Evolutionary conservation across 1,139 yeast species (phyloP), one percentile per base, ranked within the genome.

Genomic region (Zygosaccharomyces pseudobailii): DNA sequence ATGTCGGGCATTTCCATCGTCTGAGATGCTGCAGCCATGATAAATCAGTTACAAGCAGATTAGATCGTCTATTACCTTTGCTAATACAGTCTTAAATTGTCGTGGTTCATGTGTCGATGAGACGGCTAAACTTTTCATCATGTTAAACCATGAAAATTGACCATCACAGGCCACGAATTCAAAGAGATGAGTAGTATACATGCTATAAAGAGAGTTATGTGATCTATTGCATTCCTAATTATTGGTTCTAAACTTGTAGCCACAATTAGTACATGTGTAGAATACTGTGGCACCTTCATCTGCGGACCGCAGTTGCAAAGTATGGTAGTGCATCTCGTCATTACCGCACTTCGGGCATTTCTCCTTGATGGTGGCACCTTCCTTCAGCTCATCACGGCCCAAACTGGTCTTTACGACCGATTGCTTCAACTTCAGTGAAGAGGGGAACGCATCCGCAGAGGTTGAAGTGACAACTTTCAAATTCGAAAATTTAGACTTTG

Each of bases 201-300:
- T 7, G 33, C 33, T 30, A 30, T 9, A 30, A 30, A 6, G 13
- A n/a, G 13, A 9, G 19, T 30, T n/a, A 10, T 10, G 13, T 6
- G 19, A 19, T n/a, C 36, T 20, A 13, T 6, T 52, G 51, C 27
- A n/a, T 17, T 19, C 9, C 34, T 38, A 89, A 67, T 90, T 90
- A 68, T 90, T 90, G 41, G 96, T 88, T 74, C 97, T 84, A 74
- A 87, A 90, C 63, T 88, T 80, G 75, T 90, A 88, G 38, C 92
- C 92, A 75, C 99, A 92, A 43, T 78, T 73, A 2, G 95, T 85
- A 74, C 98, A 92, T 1, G 98, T 90, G 71, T 92, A 94, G 67
- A 92, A 94, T 28, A 86, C 94, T 5, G 95, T 86, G 27, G 94
- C 94, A 75, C 98, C 99, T 76, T 92, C 99, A 76, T 92, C 99